phyloP scores from a whole-genome alignment of 108 stramenopile genomes.

The Nannochloropsis oceanica region DNA sequence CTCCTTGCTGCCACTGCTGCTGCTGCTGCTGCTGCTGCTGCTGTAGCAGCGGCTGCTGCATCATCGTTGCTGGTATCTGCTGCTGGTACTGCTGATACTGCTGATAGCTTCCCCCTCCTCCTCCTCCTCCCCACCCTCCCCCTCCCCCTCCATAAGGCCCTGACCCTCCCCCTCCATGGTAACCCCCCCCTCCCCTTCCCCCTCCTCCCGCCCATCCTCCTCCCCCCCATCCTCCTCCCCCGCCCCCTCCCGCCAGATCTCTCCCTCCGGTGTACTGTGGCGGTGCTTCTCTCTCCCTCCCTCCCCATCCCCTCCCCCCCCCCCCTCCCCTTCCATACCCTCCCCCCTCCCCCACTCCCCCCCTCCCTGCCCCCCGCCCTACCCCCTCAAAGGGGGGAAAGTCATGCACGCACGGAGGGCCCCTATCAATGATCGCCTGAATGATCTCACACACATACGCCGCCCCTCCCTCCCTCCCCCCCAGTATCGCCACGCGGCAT shows the following conservation, averaged over 20 bases:
- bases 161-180: background rate
- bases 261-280: background rate
- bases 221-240: background rate
- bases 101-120: too few relatives aligned
- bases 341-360: background rate
- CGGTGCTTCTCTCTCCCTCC: background rate
- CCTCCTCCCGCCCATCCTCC: background rate
- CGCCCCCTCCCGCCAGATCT: background rate
- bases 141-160: background rate
- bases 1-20: background rate
- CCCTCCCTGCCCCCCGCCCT: background rate
- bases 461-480: background rate
- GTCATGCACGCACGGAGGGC: background rate
- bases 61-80: too few relatives aligned
- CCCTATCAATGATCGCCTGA: background rate
- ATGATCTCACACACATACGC: background rate
- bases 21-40: too few relatives aligned
- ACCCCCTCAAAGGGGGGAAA: background rate
- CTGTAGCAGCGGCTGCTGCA: background rate
- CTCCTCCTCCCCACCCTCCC: background rate
- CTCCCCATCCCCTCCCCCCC: too few relatives aligned
- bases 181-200: background rate
- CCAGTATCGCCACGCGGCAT: constrained; percentile 5
- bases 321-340: too few relatives aligned
- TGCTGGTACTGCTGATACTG: background rate